Evolutionary conservation across 2,329 filamentous ascomycete genomes (phyloP).

Genomic region (Apiospora koreana): DNA sequence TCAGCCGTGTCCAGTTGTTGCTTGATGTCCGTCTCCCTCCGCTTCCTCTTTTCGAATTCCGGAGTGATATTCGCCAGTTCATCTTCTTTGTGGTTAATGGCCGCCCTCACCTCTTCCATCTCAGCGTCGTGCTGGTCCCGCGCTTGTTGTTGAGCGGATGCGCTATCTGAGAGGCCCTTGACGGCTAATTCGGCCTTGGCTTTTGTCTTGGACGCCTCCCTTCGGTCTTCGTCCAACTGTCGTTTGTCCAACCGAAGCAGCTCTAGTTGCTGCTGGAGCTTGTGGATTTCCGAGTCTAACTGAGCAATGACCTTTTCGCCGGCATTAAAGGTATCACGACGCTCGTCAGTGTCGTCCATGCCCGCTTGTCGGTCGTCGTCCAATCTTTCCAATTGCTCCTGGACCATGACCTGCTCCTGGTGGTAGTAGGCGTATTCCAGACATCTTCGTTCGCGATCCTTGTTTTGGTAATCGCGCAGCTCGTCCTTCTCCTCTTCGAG

Average conservation of each 20-base stretch:
- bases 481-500: conserved; percentile 98
- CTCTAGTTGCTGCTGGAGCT: conserved; percentile 80
- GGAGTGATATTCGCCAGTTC: conserved; percentile 78
- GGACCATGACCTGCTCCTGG: conserved; percentile 79
- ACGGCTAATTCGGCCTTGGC: conserved; percentile 86
- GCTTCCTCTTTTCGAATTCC: conserved; percentile 71
- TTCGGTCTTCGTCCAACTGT: conserved; percentile 87
- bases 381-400: conserved; percentile 76
- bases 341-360: conserved; percentile 81
- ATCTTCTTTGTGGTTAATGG: conserved; percentile 74
- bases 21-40: conserved; percentile 70
- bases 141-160: conserved; percentile 74
- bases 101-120: conserved; percentile 68
- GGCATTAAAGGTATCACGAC: conserved; percentile 72
- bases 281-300: conserved; percentile 77
- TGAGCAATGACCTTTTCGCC: conserved; percentile 78
- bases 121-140: conserved; percentile 72
- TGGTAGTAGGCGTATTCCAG: conserved; percentile 94
- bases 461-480: conserved; percentile 89
- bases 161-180: conserved; percentile 80
- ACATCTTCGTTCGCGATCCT: conserved; percentile 87
- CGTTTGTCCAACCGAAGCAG: conserved; percentile 81
- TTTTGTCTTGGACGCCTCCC: conserved; percentile 74
- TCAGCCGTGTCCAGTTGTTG: conserved; percentile 76
- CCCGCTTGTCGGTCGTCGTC: conserved; percentile 81